A percentile compares a stretch with the other conserved stretches of the same genome.
phyloP scores from a whole-genome alignment of 805 yeast species.

The Candida krabiensis region DNA sequence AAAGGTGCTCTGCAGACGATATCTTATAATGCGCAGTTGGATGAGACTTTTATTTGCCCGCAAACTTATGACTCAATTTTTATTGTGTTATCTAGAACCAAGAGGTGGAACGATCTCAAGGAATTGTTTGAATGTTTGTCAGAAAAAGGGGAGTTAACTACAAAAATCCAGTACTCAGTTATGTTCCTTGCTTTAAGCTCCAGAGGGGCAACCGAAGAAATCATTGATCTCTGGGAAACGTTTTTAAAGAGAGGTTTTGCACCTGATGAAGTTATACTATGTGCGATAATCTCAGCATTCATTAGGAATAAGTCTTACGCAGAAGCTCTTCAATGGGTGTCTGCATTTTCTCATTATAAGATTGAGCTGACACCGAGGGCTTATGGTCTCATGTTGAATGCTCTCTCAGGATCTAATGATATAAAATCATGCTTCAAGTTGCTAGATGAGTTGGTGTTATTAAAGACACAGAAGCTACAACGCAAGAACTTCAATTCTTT shows the following conservation, averaged over 20 bases:
- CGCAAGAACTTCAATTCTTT: slow-evolving; percentile 19
- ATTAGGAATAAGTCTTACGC: slow-evolving; percentile 36
- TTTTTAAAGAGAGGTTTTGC: slow-evolving; percentile 42
- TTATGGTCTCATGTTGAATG: slow-evolving; percentile 35
- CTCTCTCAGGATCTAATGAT: slow-evolving; percentile 39
- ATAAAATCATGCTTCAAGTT: slow-evolving; percentile 34
- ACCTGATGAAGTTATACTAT: slow-evolving; percentile 46
- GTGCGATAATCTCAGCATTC: slow-evolving; percentile 46
- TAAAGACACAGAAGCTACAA: slow-evolving; percentile 9
- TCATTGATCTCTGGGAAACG: slow-evolving; percentile 41
- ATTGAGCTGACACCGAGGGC: slow-evolving; percentile 30
- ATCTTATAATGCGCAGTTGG: slow-evolving; percentile 3
- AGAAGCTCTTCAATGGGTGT: slow-evolving; percentile 38
- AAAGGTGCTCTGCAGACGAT: slow-evolving; percentile 14
- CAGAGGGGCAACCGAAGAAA: slow-evolving; percentile 45
- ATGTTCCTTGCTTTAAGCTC: slow-evolving; percentile 64
- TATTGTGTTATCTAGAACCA: slow-evolving; percentile 19
- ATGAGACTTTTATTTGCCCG: slow-evolving; percentile 11
- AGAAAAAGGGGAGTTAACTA: slow-evolving; percentile 54
- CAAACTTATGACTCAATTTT: slow-evolving; percentile 20
- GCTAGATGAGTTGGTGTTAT: slow-evolving; percentile 26
- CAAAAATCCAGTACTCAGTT: slow-evolving; percentile 51
- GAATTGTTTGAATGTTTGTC: slow-evolving; percentile 55
- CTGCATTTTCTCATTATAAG: slow-evolving; percentile 33
- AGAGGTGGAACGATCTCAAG: slow-evolving; percentile 53